Base-by-base conservation (phyloP, 1,284 basidiomycete species). In the Moniliophthora roreri region DNA sequence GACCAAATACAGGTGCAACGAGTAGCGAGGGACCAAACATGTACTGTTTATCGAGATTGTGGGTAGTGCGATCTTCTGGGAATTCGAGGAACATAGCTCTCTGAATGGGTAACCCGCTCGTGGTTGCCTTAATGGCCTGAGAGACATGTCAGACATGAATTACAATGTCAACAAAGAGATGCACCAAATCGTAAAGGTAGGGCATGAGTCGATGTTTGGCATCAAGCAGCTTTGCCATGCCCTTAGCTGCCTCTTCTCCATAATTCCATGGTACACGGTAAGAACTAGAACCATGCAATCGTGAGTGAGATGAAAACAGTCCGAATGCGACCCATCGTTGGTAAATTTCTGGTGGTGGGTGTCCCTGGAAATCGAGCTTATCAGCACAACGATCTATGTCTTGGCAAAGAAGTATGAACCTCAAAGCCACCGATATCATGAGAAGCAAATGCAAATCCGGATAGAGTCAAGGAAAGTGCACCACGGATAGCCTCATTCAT, bases 381-480 rank as follows among this genome's bases (percentile, higher is more conserved):
- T 50, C 46, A n/a, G n/a, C n/a, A n/a, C n/a, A 44, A 44, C 28
- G 35, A 20, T 10, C 48, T 15, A 23, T 23, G 15, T n/a, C 18
- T 28, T 9, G 38, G 9, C 39, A 42, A 24, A 52, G n/a, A 20
- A n/a, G 10, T 11, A 52, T 64, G 36, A 36, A 75, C 72, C 73
- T 89, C 85, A 61, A 88, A 89, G 0, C 87, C 87, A 28, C 87
- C 87, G 56, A 89, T 89, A 65, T 91, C 87, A 66, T 89, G 86
- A 11, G 85, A 85, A 15, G 84, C 79, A 67, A 82, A 89, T 2
- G 78, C 84, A 62, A 89, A 89, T 2, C 87, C 87, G 16, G 85
- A 89, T 1, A 78, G 58, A 1, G 84, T 85, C 57, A 90, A 68
- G 49, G 83, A 85, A 28, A 90, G 69, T 8, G 80, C 80, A 6